Evolutionary conservation across 768 basidiomycete genomes (phyloP).

Genomic region (Boletus rubescentipes): DNA sequence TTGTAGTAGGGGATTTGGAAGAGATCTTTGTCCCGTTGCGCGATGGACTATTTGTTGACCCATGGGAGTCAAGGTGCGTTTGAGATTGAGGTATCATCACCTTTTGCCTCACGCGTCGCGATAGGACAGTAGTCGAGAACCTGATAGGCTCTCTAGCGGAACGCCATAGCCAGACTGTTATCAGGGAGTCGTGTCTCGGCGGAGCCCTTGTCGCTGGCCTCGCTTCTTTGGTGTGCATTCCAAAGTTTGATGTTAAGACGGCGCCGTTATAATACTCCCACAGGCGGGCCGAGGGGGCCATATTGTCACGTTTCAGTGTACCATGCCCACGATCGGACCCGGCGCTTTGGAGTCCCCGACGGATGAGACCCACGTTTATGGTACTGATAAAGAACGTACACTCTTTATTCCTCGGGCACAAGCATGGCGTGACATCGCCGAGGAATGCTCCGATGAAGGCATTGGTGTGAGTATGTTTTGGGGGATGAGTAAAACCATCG

Average conservation of each 20-base stretch:
- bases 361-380: conserved; percentile 67
- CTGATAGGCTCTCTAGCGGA: conserved; percentile 65
- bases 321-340: conserved; percentile 66
- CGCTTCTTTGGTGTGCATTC: conserved; percentile 60
- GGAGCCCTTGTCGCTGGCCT: conserved; percentile 72
- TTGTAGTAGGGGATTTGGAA: conserved; percentile 87
- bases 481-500: conserved; percentile 75
- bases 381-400: conserved; percentile 82
- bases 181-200: conserved; percentile 67
- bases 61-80: conserved; percentile 64
- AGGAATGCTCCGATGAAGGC: conserved; percentile 87
- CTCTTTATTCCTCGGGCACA: conserved; percentile 79
- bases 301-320: conserved; percentile 66
- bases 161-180: conserved; percentile 51
- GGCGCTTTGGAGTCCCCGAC: conserved; percentile 61
- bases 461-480: conserved; percentile 90
- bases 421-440: conserved; percentile 79
- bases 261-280: conserved; percentile 8
- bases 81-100: neutral
- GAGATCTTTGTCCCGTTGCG: conserved; percentile 85
- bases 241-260: conserved; percentile 12
- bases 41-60: conserved; percentile 74
- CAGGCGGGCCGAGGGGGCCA: conserved; percentile 77
- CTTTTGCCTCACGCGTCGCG: conserved; percentile 8
- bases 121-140: conserved; percentile 60